Evolutionary conservation across 495 filamentous ascomycete species (phyloP).

Genomic region (Hypoxylon fuscum): DNA sequence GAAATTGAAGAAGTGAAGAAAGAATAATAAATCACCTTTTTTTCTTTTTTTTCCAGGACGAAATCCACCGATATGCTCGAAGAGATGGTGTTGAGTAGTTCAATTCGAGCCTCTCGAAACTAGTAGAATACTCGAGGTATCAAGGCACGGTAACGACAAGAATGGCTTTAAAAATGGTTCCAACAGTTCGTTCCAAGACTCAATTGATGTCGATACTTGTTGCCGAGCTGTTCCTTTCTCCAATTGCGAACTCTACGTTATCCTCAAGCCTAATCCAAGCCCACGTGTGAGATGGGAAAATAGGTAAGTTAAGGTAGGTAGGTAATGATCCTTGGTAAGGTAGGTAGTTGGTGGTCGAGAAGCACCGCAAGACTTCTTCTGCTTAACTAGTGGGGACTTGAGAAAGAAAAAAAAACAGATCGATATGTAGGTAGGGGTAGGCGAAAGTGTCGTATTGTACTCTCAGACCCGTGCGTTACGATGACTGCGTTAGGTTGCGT

Average conservation of each 20-base stretch:
- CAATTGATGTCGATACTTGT: constrained; percentile 1
- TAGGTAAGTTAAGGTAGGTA: too few relatives aligned
- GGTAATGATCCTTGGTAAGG: too few relatives aligned
- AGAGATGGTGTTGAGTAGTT: neutral
- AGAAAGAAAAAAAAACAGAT: constrained; percentile 25
- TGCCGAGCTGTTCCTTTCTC: constrained; percentile 1
- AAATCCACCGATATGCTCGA: neutral
- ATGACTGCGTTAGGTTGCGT: constrained; percentile 31
- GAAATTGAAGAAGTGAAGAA: constrained; percentile 4
- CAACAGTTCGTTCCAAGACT: constrained; percentile 10
- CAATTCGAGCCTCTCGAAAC: constrained; percentile 4
- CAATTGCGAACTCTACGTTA: constrained; percentile 5
- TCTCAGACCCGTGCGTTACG: constrained; percentile 23
- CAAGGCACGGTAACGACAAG: neutral
- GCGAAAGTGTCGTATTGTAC: constrained; percentile 32
- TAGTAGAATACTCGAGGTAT: constrained; percentile 13
- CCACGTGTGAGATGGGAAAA: constrained; percentile 4
- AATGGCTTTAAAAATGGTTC: constrained; percentile 12
- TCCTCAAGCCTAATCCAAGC: neutral
- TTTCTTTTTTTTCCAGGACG: too few relatives aligned
- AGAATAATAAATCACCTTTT: constrained; percentile 30
- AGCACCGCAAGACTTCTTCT: too few relatives aligned
- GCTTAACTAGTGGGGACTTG: constrained; percentile 24
- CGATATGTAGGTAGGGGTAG: constrained; percentile 4
- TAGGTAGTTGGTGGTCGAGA: constrained; percentile 14